Evolutionary conservation across 169 alveolate genomes (phyloP).

Genomic region (Eimeria sp.): DNA sequence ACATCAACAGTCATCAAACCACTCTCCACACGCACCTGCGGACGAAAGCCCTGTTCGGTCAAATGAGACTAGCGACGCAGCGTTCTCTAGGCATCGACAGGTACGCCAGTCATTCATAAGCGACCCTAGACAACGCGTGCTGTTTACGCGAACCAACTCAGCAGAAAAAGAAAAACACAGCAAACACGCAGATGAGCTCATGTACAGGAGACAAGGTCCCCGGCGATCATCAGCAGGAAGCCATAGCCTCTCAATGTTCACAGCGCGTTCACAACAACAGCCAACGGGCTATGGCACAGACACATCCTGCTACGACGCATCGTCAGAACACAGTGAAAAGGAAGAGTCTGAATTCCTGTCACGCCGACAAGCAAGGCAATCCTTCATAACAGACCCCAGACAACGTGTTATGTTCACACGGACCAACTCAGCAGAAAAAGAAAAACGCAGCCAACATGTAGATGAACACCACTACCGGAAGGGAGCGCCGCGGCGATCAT

Average conservation of each 20-base stretch:
- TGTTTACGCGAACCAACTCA: constrained; percentile 24
- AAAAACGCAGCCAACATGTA: background rate
- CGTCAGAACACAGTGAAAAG: background rate
- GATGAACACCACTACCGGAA: background rate
- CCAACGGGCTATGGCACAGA: background rate
- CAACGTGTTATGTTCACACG: constrained; percentile 12
- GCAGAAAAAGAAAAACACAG: constrained; percentile 21
- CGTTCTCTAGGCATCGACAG: constrained; percentile 4
- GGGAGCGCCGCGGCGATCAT: background rate
- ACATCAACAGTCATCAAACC: background rate
- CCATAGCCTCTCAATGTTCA: constrained; percentile 30
- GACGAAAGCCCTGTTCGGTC: background rate
- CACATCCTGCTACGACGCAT: background rate
- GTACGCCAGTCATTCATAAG: constrained; percentile 8
- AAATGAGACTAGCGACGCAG: background rate
- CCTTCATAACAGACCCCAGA: constrained; percentile 7
- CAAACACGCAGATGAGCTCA: background rate
- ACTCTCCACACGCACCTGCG: background rate
- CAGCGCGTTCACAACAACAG: constrained; percentile 5
- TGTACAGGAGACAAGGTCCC: background rate
- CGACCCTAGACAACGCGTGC: constrained; percentile 30
- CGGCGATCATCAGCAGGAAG: constrained; percentile 51
- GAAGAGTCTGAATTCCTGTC: background rate
- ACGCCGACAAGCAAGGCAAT: constrained; percentile 47
- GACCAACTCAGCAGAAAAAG: constrained; percentile 30